phyloP scores from a whole-genome alignment of 1,139 yeast species.

The Kluyveromyces marxianus region DNA sequence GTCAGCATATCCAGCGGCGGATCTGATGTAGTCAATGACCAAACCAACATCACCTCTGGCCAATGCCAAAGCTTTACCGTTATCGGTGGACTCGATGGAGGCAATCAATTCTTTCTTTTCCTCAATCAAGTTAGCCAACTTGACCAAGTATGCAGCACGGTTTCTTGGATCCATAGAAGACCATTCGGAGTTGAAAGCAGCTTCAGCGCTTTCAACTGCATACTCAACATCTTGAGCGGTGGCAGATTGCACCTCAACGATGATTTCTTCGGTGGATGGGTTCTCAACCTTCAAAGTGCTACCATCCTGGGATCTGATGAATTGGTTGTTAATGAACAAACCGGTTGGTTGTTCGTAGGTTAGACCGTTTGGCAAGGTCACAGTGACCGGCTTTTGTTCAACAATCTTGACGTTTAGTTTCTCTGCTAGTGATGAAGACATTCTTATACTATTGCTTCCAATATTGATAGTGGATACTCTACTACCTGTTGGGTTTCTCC shows the following conservation, averaged over 20 bases:
- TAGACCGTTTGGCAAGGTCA: conserved; percentile 52
- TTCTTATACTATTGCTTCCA: neutral
- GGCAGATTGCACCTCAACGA: conserved; percentile 53
- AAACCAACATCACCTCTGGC: conserved; percentile 51
- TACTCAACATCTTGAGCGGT: conserved; percentile 54
- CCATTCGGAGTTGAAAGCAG: conserved; percentile 45
- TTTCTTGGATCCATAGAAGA: conserved; percentile 35
- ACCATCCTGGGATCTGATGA: conserved; percentile 54
- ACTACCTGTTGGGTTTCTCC: neutral
- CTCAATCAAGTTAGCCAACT: conserved; percentile 48
- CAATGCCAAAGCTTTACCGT: conserved; percentile 48
- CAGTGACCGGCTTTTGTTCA: conserved; percentile 27
- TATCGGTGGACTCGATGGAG: conserved; percentile 52
- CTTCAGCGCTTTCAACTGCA: conserved; percentile 56
- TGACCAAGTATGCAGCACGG: conserved; percentile 39
- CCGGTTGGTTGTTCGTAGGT: conserved; percentile 65
- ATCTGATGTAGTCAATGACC: conserved; percentile 48
- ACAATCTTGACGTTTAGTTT: conserved; percentile 5
- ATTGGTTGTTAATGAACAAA: conserved; percentile 75
- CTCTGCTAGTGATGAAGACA: conserved; percentile 5
- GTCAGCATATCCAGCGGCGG: conserved; percentile 83
- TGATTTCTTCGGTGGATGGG: conserved; percentile 56
- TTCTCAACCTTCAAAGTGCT: conserved; percentile 54
- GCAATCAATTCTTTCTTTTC: conserved; percentile 42
- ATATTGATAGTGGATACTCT: neutral